Conservation (phyloP, 2,329 filamentous ascomycete species). For the Sporothrix protearum region DNA sequence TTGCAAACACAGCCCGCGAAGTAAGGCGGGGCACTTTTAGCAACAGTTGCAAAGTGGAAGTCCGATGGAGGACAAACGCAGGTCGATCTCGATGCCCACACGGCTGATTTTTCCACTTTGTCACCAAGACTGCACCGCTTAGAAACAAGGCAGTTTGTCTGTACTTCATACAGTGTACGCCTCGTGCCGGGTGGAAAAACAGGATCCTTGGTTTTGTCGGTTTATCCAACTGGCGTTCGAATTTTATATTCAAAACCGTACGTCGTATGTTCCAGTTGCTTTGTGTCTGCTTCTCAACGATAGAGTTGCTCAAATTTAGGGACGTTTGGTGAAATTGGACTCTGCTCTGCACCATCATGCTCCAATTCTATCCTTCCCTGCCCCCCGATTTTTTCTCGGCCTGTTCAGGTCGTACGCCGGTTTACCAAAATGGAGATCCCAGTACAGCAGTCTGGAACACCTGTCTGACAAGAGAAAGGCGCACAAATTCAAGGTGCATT, state of each 20-base stretch:
- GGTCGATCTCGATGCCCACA: background rate
- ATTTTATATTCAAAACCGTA: background rate
- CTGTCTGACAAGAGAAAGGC: background rate
- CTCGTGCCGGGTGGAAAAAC: background rate
- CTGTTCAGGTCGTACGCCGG: background rate
- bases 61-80: background rate
- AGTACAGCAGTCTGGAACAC: background rate
- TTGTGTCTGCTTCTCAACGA: background rate
- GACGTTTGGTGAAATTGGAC: too few relatives aligned
- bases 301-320: background rate
- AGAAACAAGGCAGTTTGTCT: background rate
- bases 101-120: background rate
- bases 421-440: conserved; percentile 11
- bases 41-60: background rate
- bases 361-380: background rate
- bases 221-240: background rate
- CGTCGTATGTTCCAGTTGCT: background rate
- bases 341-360: background rate
- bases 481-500: background rate
- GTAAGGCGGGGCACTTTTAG: background rate
- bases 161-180: too few relatives aligned
- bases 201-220: background rate
- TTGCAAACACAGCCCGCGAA: background rate
- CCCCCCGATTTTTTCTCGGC: background rate
- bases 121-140: background rate